These are phyloP conservation scores for Starmerella tilneyi DNA, from an alignment of 805 yeast species.

Conservation along the genomic window DNA sequence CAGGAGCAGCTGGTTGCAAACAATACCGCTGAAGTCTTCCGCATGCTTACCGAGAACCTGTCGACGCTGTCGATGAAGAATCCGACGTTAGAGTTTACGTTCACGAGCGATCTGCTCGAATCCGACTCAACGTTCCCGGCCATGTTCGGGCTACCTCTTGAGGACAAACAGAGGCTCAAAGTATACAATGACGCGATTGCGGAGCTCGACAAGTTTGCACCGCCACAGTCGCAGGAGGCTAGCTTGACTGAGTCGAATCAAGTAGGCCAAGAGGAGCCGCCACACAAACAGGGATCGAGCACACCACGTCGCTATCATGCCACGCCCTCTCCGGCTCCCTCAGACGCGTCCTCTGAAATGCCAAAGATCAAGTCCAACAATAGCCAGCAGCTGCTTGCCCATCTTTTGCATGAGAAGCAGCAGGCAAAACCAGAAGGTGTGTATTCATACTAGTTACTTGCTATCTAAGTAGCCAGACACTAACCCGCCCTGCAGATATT, in stretches of 20 bases:
- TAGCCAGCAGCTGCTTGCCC: slow-evolving; percentile 72
- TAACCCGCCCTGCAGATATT: slow-evolving; percentile 11
- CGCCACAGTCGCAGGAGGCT: neutral
- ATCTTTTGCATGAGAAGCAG: slow-evolving; percentile 62
- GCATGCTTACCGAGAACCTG: slow-evolving; percentile 7
- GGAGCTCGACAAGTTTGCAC: slow-evolving; percentile 18
- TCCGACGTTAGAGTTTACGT: slow-evolving; percentile 12
- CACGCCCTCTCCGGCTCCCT: neutral
- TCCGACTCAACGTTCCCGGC: slow-evolving; percentile 18
- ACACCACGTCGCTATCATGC: neutral
- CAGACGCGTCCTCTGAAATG: slow-evolving; percentile 40
- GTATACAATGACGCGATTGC: slow-evolving; percentile 15
- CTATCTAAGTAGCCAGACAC: slow-evolving; percentile 5
- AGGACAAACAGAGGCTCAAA: slow-evolving; percentile 19
- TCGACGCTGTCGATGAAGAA: slow-evolving; percentile 11
- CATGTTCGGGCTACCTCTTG: slow-evolving; percentile 22
- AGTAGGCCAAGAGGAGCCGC: neutral
- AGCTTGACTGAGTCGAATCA: neutral
- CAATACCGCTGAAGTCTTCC: slow-evolving; percentile 4
- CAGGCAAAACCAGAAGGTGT: slow-evolving; percentile 22
- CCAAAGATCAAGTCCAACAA: slow-evolving; percentile 35
- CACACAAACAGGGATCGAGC: neutral
- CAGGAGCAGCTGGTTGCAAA: slow-evolving; percentile 2
- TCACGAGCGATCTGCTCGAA: slow-evolving; percentile 10
- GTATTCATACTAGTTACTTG: slow-evolving; percentile 22